A percentile compares a stretch with the other conserved stretches of the same genome.
phyloP scores from a whole-genome alignment of 768 basidiomycete genomes.

The Lentinula sp. region DNA sequence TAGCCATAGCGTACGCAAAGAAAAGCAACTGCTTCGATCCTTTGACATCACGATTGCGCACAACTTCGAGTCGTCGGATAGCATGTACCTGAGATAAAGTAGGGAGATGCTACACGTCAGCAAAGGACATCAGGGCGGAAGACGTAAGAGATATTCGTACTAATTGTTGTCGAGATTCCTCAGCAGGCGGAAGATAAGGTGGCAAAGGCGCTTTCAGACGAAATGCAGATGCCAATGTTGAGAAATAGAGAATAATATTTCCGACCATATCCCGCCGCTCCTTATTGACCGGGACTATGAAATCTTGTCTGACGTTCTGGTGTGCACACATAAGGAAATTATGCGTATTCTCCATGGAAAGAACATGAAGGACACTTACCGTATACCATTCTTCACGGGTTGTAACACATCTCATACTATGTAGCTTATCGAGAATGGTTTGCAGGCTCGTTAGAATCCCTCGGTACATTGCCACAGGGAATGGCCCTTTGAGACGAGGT shows the following conservation, averaged over 20 bases:
- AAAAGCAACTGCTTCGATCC: slow-evolving; percentile 84
- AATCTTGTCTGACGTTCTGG: slow-evolving; percentile 78
- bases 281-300: slow-evolving; percentile 84
- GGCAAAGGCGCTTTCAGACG: slow-evolving; percentile 89
- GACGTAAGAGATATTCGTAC: slow-evolving; percentile 31
- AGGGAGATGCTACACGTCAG: neutral
- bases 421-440: slow-evolving; percentile 80
- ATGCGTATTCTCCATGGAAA: neutral
- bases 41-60: slow-evolving; percentile 75
- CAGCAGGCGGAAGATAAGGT: slow-evolving; percentile 92
- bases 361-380: slow-evolving; percentile 29
- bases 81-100: slow-evolving; percentile 56
- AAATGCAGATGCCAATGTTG: slow-evolving; percentile 73
- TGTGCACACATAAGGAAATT: neutral
- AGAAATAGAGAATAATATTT: slow-evolving; percentile 88
- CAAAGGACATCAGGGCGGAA: neutral
- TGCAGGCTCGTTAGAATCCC: slow-evolving; percentile 78
- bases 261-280: slow-evolving; percentile 93
- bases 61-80: slow-evolving; percentile 80
- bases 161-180: slow-evolving; percentile 72
- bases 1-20: slow-evolving; percentile 81
- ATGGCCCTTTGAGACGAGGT: slow-evolving; percentile 92
- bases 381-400: slow-evolving; percentile 93
- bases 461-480: slow-evolving; percentile 82
- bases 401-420: slow-evolving; percentile 97